Base-by-base conservation (phyloP, 2,329 filamentous ascomycete genomes). In the Microdochium paspali region DNA sequence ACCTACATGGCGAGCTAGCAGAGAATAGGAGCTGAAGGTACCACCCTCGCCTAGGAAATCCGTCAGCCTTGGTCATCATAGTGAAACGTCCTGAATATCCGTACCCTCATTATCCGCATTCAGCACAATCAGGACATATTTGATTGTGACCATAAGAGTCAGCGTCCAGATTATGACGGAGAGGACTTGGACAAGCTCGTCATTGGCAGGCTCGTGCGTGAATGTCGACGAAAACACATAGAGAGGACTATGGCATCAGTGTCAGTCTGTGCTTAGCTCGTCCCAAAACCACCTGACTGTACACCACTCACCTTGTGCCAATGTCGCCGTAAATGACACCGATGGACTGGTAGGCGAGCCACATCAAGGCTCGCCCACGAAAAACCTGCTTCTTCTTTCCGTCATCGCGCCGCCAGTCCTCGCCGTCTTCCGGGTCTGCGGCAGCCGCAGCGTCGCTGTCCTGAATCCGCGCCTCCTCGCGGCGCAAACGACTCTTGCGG, bases 191-290 rank as follows among this genome's bases (percentile, higher is more conserved):
- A 85, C 67, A 3, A 87, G 67, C 53, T 84, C 77, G 21, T 77
- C 68, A 53, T 75, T 74, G 6, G 65, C 69, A 0, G 81, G 81
- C 15, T 72, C 64, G 2, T 66, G 63, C 24, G 71, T 68, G 56
- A 87, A 87, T 1, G 80, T 84, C n/a, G 78, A 82, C 18, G 81
- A 85, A 61, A 69, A 86, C 18, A 86, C 82, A 56, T 87, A 87
- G 18, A 87, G 75, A n/a, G 81, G 82, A 50, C 74, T 79, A 1
- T 68, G 76, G 10, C 48, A 24, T 18, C 25, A 3, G 13, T 13
- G 45, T n/a, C 24, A 24, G 26, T 28, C 7, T n/a, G n/a, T n/a
- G n/a, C n/a, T n/a, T n/a, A n/a, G n/a, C n/a, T n/a, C n/a, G n/a
- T n/a, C n/a, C n/a, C n/a, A n/a, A n/a, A n/a, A n/a, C n/a, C n/a